Percentiles rank a stretch among this genome's conserved stretches.
phyloP scores from a whole-genome alignment of 2,329 filamentous ascomycete genomes.

The Monosporascus sp. region DNA sequence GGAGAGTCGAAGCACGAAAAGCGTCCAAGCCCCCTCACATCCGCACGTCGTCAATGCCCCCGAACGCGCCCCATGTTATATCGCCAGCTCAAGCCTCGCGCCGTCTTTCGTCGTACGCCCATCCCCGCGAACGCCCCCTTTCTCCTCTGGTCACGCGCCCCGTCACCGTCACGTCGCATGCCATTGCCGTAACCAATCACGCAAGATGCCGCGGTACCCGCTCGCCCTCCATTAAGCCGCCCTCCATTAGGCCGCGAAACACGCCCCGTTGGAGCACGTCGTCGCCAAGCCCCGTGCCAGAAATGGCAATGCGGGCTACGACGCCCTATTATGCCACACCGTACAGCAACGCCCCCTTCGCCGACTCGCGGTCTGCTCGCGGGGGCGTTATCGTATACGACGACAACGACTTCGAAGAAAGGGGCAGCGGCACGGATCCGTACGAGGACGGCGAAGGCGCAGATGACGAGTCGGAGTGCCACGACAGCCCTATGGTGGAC shows the following conservation, averaged over 20 bases:
- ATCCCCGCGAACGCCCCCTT: constrained; percentile 30
- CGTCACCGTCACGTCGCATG: constrained; percentile 19
- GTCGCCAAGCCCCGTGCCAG: constrained; percentile 39
- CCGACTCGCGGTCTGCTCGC: constrained; percentile 31
- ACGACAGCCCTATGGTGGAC: constrained; percentile 24
- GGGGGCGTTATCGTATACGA: constrained; percentile 26
- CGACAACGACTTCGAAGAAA: constrained; percentile 20
- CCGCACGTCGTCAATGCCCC: constrained; percentile 50
- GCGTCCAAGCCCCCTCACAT: constrained; percentile 42
- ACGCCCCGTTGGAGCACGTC: constrained; percentile 51
- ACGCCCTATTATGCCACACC: constrained; percentile 71
- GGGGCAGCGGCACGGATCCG: constrained; percentile 23
- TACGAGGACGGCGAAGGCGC: constrained; percentile 33
- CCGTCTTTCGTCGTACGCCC: constrained; percentile 40
- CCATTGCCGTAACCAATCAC: constrained; percentile 31
- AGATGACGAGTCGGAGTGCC: constrained; percentile 20
- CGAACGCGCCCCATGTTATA: constrained; percentile 29
- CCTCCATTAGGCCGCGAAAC: constrained; percentile 26
- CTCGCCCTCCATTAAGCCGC: constrained; percentile 48
- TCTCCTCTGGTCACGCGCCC: constrained; percentile 32
- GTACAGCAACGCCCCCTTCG: constrained; percentile 55
- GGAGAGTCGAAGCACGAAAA: constrained; percentile 31
- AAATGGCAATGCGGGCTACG: constrained; percentile 30
- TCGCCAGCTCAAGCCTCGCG: constrained; percentile 39
- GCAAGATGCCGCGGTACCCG: constrained; percentile 40